A percentile compares a stretch with the other conserved stretches of the same genome.
Evolutionary conservation across 106 monocot species (phyloP).

Genomic region (Dendrobium huoshanense): DNA sequence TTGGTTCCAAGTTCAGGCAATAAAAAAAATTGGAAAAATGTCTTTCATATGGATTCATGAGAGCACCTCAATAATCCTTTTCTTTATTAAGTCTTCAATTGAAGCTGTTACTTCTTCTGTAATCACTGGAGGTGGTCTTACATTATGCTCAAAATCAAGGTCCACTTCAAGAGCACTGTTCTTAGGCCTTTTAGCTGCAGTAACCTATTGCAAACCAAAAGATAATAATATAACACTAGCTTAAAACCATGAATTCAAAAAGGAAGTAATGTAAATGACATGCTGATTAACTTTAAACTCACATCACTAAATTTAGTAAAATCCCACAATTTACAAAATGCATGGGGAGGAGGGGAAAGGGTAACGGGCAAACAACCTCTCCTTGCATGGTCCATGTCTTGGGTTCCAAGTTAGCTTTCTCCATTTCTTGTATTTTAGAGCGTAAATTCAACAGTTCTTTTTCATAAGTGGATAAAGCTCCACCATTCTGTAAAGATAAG

Average conservation of each 20-base stretch:
- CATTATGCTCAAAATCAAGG: slow-evolving; percentile 92
- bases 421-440: slow-evolving; percentile 73
- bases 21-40: not conserved
- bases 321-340: not conserved
- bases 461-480: slow-evolving; percentile 62
- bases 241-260: not conserved
- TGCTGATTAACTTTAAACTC: not conserved
- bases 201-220: slow-evolving; percentile 42
- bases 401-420: slow-evolving; percentile 78
- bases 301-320: not conserved
- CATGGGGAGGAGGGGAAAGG: not conserved
- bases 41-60: not conserved
- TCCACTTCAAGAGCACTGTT: slow-evolving; percentile 97
- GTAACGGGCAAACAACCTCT: slow-evolving; percentile 46
- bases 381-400: slow-evolving; percentile 91
- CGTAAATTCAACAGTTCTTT: slow-evolving; percentile 49
- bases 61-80: slow-evolving; percentile 78
- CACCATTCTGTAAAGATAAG: slow-evolving; percentile 32
- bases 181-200: slow-evolving; percentile 84
- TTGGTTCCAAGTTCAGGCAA: not conserved
- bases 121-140: slow-evolving; percentile 49
- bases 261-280: not conserved
- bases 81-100: slow-evolving; percentile 85
- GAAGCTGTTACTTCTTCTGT: slow-evolving; percentile 84
- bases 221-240: not conserved